Conservation (phyloP, 1,139 yeast genomes). For the Candida smagusa region DNA sequence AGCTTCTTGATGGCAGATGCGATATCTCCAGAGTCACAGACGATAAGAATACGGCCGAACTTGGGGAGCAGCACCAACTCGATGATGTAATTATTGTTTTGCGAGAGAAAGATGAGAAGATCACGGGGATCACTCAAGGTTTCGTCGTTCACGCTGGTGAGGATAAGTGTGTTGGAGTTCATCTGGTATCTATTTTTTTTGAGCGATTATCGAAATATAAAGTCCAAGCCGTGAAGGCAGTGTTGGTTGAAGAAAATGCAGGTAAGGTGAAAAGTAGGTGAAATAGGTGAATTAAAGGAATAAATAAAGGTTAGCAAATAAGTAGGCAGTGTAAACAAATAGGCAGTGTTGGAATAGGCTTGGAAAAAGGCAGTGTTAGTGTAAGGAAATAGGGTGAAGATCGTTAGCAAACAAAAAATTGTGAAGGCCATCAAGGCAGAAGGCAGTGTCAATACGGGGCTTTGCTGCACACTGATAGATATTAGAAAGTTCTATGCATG, state of each 20-base stretch:
- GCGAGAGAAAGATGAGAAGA: constrained; percentile 24
- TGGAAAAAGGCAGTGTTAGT: no score
- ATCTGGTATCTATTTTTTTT: constrained; percentile 1
- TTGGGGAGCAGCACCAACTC: constrained; percentile 37
- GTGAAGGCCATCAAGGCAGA: no score
- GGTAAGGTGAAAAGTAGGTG: no score
- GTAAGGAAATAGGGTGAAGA: no score
- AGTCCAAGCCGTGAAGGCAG: no score
- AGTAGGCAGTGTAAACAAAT: background rate
- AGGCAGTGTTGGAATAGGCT: no score
- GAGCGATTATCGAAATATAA: no score
- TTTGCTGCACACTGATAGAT: no score
- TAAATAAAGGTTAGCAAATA: background rate
- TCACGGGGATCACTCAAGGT: constrained; percentile 25
- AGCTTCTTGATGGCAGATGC: constrained; percentile 20
- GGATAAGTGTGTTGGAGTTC: constrained; percentile 41
- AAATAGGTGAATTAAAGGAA: background rate
- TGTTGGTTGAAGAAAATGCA: no score
- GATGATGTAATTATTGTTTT: constrained; percentile 20
- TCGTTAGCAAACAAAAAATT: no score
- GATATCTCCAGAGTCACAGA: constrained; percentile 25
- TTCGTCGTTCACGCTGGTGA: constrained; percentile 27
- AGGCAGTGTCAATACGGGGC: no score
- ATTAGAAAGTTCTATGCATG: no score
- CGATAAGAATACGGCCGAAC: constrained; percentile 34